A percentile compares a stretch with the other conserved stretches of the same genome.
phyloP scores from a whole-genome alignment of 768 basidiomycete genomes.

The Tulasnella sp. region DNA sequence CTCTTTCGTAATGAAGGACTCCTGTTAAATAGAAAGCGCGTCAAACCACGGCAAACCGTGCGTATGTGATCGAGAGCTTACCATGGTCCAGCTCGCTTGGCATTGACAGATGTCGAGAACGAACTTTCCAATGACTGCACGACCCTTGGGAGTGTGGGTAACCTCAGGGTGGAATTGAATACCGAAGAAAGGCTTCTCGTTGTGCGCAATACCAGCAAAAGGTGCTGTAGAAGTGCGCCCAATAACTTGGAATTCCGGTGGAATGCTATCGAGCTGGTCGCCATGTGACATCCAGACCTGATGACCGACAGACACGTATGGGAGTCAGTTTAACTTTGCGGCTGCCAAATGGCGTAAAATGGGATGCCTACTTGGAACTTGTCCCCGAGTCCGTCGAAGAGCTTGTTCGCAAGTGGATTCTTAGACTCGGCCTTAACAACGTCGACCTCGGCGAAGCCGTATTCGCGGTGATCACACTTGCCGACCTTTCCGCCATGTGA shows the following conservation, averaged over 20 bases:
- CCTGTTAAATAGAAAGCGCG: conserved; percentile 39
- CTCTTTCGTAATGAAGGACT: conserved; percentile 97
- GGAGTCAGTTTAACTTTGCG: neutral
- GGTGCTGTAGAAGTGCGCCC: conserved; percentile 82
- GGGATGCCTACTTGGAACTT: conserved; percentile 65
- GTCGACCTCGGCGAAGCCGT: conserved; percentile 80
- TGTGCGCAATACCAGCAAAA: conserved; percentile 87
- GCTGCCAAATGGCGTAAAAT: conserved; percentile 5
- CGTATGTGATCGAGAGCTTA: conserved; percentile 26
- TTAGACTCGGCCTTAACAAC: conserved; percentile 48
- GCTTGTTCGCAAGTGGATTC: conserved; percentile 49
- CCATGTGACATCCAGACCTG: conserved; percentile 99
- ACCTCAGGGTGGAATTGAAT: conserved; percentile 99
- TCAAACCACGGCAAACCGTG: neutral
- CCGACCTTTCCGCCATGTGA: conserved; percentile 75
- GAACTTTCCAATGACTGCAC: conserved; percentile 81
- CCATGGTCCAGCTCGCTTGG: conserved; percentile 88
- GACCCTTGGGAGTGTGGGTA: conserved; percentile 84
- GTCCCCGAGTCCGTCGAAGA: conserved; percentile 82
- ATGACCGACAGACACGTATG: neutral
- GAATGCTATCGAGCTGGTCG: conserved; percentile 79
- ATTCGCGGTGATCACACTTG: conserved; percentile 86
- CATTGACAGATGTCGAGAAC: conserved; percentile 79
- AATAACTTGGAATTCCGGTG: conserved; percentile 77
- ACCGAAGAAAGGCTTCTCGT: conserved; percentile 82